Evolutionary conservation across 176 grass and related monocot genomes (phyloP), one percentile per base, ranked within the genome.

Genomic region (Lolium perenne): DNA sequence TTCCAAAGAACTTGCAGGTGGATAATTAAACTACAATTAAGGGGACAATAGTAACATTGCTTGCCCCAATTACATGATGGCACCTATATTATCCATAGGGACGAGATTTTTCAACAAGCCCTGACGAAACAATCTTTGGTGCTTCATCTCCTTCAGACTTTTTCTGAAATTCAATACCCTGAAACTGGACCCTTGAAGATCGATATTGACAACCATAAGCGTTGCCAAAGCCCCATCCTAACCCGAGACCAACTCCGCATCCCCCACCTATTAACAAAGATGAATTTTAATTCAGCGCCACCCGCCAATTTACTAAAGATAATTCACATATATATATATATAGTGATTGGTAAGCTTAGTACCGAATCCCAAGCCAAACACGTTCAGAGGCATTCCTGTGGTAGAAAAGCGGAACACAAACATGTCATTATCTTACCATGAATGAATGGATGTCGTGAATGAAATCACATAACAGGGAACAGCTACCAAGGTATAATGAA

Each of bases 161-260:
- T 68, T 94, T 94, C 38, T 77, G 89, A 80, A 93, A 96, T 88
- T 97, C 92, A 85, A 93, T 86, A 55, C 92, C 97, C 65, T 97
- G 90, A 89, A 97, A 97, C 77, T 84, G 83, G 76, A 99, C 92
- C 82, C 90, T 94, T 25, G 97, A 99, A 89, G 87, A 91, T 86
- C 89, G 75, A 79, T 97, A 97, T 71, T 93, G 92, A 77, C 97
- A 99, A 65, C 94, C 97, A 88, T 87, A 92, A 88, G 88, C 97
- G 65, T 80, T 96, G 62, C 94, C 91, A 6, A 99, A 99, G 86
- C 97, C 97, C 94, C 94, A 99, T 73, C 97, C 94, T 58, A 99
- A 73, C 10, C 94, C 97, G 78, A 97, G 59, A 48, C 97, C 97
- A 26, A 94, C 89, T 77, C 94, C 94, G 16, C 94, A 99, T 25